A percentile compares a stretch with the other conserved stretches of the same genome.
Conservation (phyloP, 345 rosid genomes). For the Corymbia maculata region DNA sequence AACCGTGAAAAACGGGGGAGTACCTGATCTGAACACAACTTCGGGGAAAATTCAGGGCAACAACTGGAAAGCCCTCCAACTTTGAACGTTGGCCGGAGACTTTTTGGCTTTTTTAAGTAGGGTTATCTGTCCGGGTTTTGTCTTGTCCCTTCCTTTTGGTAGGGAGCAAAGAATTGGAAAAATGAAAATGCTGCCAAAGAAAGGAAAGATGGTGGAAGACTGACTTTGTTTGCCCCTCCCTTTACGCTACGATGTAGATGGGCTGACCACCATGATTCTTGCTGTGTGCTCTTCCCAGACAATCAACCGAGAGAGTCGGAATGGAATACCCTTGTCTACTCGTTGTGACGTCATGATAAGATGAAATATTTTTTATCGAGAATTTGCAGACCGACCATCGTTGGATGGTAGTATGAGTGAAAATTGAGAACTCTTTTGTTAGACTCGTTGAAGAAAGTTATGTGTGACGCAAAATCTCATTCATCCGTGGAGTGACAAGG, state of each 20-base stretch:
- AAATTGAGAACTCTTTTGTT: not conserved
- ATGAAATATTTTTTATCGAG: not conserved
- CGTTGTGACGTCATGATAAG: not conserved
- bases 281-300: not conserved
- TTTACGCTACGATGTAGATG: not conserved
- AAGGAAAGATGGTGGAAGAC: not conserved
- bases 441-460: too few species aligned
- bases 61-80: not conserved
- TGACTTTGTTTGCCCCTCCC: not conserved
- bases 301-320: not conserved
- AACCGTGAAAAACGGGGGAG: not conserved
- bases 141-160: too few species aligned
- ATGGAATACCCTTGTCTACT: too few species aligned
- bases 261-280: not conserved
- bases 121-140: too few species aligned
- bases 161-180: not conserved
- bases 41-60: not conserved
- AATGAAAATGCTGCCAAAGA: not conserved
- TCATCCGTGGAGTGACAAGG: not conserved
- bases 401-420: not conserved
- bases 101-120: not conserved
- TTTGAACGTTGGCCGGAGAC: not conserved
- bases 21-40: not conserved
- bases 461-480: not conserved
- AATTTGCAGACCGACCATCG: not conserved